Conservation (phyloP, 2,329 filamentous ascomycete species). For the Bimuria novae-zelandiae region DNA sequence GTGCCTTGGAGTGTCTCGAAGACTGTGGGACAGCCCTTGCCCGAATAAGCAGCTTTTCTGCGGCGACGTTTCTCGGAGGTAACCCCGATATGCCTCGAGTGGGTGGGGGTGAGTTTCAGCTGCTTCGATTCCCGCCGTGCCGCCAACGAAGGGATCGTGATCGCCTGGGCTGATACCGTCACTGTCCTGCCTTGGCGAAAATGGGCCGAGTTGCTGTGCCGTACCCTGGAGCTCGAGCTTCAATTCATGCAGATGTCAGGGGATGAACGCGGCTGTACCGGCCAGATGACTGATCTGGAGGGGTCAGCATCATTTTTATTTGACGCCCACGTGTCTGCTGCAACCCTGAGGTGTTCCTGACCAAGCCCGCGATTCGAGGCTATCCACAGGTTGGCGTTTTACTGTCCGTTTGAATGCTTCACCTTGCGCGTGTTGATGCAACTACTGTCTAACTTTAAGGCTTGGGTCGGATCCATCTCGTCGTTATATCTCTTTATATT, state of each 20-base stretch:
- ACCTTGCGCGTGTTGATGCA: not conserved
- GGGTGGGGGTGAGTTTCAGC: slow-evolving; percentile 4
- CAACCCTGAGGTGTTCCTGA: not conserved
- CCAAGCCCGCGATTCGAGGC: not conserved
- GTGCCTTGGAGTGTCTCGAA: not conserved
- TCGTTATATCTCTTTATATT: not conserved
- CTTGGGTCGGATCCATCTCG: not conserved
- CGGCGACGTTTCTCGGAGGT: not conserved
- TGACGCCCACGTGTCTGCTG: not conserved
- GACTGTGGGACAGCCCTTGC: not conserved
- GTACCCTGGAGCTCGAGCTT: not conserved
- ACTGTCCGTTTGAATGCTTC: not conserved
- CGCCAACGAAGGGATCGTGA: not conserved
- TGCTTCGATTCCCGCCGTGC: not conserved
- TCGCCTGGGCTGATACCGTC: not conserved
- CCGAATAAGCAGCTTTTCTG: not conserved
- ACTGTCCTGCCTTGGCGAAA: not conserved
- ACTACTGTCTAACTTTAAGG: not conserved
- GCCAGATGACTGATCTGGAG: not conserved
- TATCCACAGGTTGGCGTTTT: not conserved
- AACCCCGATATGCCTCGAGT: not conserved
- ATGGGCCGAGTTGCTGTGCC: not conserved
- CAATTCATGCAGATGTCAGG: not conserved
- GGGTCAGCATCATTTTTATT: not conserved
- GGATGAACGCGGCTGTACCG: not conserved